Evolutionary conservation across 352 stramenopile species (phyloP).

Genomic region (Globisporangium spinosum): DNA sequence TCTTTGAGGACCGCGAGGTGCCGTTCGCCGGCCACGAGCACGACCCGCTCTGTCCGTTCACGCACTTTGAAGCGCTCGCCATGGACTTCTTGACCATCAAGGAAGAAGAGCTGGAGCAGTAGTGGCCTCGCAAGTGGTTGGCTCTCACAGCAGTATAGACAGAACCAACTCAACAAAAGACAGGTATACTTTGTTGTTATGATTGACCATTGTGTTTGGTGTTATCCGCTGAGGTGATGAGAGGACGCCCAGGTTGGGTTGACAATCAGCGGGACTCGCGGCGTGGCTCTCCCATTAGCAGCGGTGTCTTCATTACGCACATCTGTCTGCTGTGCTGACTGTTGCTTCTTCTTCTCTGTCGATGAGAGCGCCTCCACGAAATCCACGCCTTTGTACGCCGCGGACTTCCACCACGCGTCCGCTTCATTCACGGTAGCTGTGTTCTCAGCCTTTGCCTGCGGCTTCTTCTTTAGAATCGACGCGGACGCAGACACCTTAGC

Average conservation of each 20-base stretch:
- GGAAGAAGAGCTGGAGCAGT: background rate
- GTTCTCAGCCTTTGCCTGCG: conserved; percentile 11
- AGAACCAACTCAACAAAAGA: background rate
- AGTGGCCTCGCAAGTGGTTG: background rate
- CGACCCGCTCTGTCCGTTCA: conserved; percentile 54
- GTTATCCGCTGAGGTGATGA: conserved; percentile 10
- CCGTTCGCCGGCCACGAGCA: conserved; percentile 52
- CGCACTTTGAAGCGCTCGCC: conserved; percentile 53
- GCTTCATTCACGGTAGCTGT: conserved; percentile 14
- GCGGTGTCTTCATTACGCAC: conserved; percentile 1
- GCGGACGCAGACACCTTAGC: conserved; percentile 18
- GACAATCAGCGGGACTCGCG: conserved; percentile 32
- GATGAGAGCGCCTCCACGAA: conserved; percentile 38
- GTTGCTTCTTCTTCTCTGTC: conserved; percentile 16
- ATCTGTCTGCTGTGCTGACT: conserved; percentile 12
- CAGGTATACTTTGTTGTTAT: background rate
- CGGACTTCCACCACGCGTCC: conserved; percentile 65
- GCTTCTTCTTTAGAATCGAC: conserved; percentile 26
- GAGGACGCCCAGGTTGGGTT: conserved; percentile 41
- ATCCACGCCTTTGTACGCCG: conserved; percentile 73
- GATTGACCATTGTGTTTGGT: background rate
- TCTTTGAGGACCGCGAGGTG: conserved; percentile 55
- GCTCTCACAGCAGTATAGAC: background rate
- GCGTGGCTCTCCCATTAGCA: conserved; percentile 12
- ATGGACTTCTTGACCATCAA: conserved; percentile 40